Evolutionary conservation across 2,329 filamentous ascomycete species (phyloP), one percentile per base, ranked within the genome.

Genomic region (Colletotrichum godetiae): DNA sequence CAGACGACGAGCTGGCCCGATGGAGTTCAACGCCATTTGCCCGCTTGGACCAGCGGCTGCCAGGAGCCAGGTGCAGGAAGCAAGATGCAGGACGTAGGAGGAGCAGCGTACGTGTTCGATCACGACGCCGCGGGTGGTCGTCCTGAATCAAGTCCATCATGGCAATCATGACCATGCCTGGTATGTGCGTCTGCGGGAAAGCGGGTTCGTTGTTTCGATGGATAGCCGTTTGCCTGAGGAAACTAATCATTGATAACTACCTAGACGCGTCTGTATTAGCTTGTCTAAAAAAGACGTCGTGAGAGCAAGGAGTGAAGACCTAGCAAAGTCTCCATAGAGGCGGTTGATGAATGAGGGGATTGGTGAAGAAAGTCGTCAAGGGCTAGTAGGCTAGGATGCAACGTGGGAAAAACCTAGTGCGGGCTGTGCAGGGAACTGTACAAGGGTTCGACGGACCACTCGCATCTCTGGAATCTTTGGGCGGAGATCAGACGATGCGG

Each of bases 401-500:
- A 73, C 70, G 70, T 73, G 70, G 70, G 27, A 31, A 73, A 64
- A 72, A 56, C 60, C 35, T 70, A 57, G 70, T n/a, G 70, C 33
- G 55, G 60, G 67, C 60, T 60, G 55, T 73, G 67, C 70, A 73
- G 60, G 70, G 67, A 65, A 52, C 37, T 12, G 56, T 15, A 60
- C 70, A 63, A 19, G 67, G 67, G 42, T 70, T 22, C 57, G 55
- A 69, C 37, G 73, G 66, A 70, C 73, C 73, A 75, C 73, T 75
- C 73, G 73, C 73, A 75, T 75, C 70, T 70, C 22, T 74, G 73
- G 66, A 63, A 59, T 65, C n/a, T 57, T 52, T 62, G 70, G 57
- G 70, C 42, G 66, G 66, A 73, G 56, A 75, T 75, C 66, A 73
- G 73, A 70, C 62, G 70, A 74, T 69, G 73, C 65, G 72, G 72